Evolutionary conservation across 345 rosid genomes (phyloP).

Genomic region (Nephelium lappaceum): DNA sequence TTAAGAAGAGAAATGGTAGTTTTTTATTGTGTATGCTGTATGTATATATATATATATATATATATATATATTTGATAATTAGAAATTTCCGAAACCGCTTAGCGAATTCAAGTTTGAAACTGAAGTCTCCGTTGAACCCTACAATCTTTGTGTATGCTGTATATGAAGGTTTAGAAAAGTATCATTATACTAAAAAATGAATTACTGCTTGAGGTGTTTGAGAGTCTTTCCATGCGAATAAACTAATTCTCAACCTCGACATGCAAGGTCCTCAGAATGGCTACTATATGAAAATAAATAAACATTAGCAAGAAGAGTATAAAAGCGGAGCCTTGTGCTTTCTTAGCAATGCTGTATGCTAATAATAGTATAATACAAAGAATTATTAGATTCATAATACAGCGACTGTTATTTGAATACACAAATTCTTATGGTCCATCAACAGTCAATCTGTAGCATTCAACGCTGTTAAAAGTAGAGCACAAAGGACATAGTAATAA

Average conservation of each 20-base stretch:
- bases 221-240: neutral
- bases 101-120: too few species aligned
- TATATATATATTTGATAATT: too few species aligned
- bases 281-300: neutral
- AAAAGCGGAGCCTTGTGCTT: neutral
- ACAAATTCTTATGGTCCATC: neutral
- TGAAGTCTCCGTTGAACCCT: too few species aligned
- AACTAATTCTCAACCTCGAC: too few species aligned
- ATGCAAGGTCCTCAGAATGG: too few species aligned
- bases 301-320: neutral
- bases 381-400: neutral
- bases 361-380: too few species aligned
- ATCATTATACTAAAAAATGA: too few species aligned
- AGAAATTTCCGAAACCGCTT: too few species aligned
- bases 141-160: neutral
- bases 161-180: neutral
- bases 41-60: too few species aligned
- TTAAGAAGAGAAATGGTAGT: neutral
- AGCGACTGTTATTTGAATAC: slow-evolving; percentile 4
- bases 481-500: neutral
- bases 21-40: neutral
- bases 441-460: too few species aligned
- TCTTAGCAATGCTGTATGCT: neutral
- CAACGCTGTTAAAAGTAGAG: neutral
- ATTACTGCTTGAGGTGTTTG: neutral